Evolutionary conservation across 805 yeast species (phyloP), one percentile per base, ranked within the genome.

Genomic region (Schwanniomyces yamadae): DNA sequence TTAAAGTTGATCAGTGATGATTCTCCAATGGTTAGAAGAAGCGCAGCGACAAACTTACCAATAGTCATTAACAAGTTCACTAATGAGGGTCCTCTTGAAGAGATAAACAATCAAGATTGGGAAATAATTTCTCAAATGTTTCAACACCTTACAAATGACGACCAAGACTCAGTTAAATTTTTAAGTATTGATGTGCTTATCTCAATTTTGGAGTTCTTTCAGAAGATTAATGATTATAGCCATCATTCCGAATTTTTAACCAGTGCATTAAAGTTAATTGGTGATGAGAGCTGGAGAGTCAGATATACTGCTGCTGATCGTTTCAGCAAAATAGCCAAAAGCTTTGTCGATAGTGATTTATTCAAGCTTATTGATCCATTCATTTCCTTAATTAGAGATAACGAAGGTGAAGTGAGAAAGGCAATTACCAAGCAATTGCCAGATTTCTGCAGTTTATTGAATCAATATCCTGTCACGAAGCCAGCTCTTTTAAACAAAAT

Each of bases 251-350:
- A 82, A 46, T 69, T 84, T 39, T 70, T 84, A 42, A 68, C 72
- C 34, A 76, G 82, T 45, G 74, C 95, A 2, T 72, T 83, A 45
- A 78, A 78, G 45, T 72, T 93, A 47, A 82, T 87, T 40, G 77
- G 73, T 45, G 99, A 93, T 66, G 88, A 86, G 62, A 84, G 95
- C 54, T 93, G 99, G 99, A 81, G 99, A 62, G 98, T 93, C 39
- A 82, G 99, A 54, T 93, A 91, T 64, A 89, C 93, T 82, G 95
- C 95, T 22, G 96, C 97, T n/a, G 97, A 91, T 58, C 76, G 89
- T 51, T 90, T 89, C 55, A 86, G 82, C 49, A 69, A 71, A 44
- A 75, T 93, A 41, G 87, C 95, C 2, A 49, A 64, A 12, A 80
- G 78, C 46, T 81, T 90, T 53, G 69, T 71, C 48, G 69, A 73